Conservation (phyloP, 2,329 filamentous ascomycete genomes). For the Botryotinia calthae region DNA sequence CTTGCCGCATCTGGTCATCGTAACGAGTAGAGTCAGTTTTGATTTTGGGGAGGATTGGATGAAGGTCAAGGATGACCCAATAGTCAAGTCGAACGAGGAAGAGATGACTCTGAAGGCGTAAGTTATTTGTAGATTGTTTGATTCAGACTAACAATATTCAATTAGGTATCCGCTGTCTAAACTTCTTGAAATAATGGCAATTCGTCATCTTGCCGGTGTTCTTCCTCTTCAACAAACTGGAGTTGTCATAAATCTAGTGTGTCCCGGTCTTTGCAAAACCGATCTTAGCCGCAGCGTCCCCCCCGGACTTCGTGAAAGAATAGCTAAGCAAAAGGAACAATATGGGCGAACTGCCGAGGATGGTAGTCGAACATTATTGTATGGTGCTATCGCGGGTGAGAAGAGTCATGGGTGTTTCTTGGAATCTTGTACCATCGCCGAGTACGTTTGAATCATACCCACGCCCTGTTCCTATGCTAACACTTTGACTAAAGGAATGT, state of each 20-base stretch:
- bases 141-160: conserved; percentile 15
- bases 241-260: conserved; percentile 34
- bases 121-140: neutral
- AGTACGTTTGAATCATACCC: conserved; percentile 16
- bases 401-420: conserved; percentile 33
- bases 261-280: conserved; percentile 38
- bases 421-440: conserved; percentile 22
- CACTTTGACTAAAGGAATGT: neutral
- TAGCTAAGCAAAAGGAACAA: conserved; percentile 22
- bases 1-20: conserved; percentile 28
- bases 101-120: conserved; percentile 18
- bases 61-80: conserved; percentile 26
- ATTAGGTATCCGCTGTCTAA: conserved; percentile 36
- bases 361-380: conserved; percentile 37
- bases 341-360: conserved; percentile 35
- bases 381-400: conserved; percentile 32
- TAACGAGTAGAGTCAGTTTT: conserved; percentile 28
- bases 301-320: conserved; percentile 17
- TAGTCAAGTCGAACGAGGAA: conserved; percentile 6
- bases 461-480: neutral
- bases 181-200: conserved; percentile 30
- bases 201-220: conserved; percentile 31
- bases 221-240: conserved; percentile 31
- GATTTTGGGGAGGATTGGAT: conserved; percentile 24
- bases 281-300: conserved; percentile 31